Conservation (phyloP, 768 basidiomycete species). For the Daedaleopsis sinensis region DNA sequence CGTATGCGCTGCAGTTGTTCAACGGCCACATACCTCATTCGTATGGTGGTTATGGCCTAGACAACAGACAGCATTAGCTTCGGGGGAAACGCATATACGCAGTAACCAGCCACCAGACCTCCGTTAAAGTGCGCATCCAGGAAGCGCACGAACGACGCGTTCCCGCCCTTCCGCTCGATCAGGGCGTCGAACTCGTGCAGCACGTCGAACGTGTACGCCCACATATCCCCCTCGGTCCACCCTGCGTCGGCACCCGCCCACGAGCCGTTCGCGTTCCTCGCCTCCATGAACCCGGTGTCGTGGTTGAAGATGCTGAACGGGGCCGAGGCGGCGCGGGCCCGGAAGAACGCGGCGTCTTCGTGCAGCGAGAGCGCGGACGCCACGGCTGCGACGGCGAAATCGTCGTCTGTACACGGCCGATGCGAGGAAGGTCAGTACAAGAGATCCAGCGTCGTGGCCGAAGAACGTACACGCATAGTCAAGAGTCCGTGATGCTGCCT, state of each 20-base stretch:
- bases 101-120: conserved; percentile 28
- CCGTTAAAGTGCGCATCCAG: conserved; percentile 60
- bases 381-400: conserved; percentile 70
- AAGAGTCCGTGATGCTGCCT: conserved; percentile 76
- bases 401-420: conserved; percentile 57
- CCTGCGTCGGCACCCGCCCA: conserved; percentile 73
- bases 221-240: conserved; percentile 83
- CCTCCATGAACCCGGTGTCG: conserved; percentile 82
- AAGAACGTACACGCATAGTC: conserved; percentile 66
- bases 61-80: no score
- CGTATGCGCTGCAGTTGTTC: no score
- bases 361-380: conserved; percentile 56
- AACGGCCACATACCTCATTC: conserved; percentile 62
- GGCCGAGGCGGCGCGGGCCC: conserved; percentile 51
- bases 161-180: conserved; percentile 67
- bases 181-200: conserved; percentile 72
- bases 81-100: no score
- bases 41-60: conserved; percentile 70
- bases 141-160: conserved; percentile 62
- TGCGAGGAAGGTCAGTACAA: no score
- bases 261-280: conserved; percentile 62
- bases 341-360: conserved; percentile 51
- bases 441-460: no score
- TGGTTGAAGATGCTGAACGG: conserved; percentile 72
- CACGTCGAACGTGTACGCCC: conserved; percentile 81